A percentile compares a stretch with the other conserved stretches of the same genome.
Conservation (phyloP, 176 grass and related monocot genomes). For the Carex cristatella region DNA sequence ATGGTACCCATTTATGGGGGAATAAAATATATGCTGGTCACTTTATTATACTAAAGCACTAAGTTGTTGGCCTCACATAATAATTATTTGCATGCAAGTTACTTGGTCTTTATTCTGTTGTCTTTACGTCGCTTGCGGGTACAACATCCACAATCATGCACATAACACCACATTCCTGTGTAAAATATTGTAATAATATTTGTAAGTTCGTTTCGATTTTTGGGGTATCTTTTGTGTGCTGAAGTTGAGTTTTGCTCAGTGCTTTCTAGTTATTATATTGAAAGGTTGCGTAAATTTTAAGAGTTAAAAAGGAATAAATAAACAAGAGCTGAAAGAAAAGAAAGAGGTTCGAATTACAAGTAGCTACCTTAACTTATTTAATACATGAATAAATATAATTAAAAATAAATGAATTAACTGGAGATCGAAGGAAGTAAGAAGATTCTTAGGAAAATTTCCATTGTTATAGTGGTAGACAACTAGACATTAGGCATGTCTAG, state of each 20-base stretch:
- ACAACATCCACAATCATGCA: not conserved
- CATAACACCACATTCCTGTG: not conserved
- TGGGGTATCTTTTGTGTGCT: not conserved
- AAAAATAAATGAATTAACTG: not conserved
- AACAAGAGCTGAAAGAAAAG: not conserved
- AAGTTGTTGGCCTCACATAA: not conserved
- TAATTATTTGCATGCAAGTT: not conserved
- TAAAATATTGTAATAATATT: not conserved
- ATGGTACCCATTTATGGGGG: not conserved
- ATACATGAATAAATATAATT: not conserved
- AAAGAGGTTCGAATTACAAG: not conserved
- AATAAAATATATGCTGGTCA: not conserved
- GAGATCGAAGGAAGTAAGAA: not conserved
- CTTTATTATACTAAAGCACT: not conserved
- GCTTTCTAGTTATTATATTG: not conserved
- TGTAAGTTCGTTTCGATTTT: not conserved
- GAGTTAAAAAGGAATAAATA: not conserved
- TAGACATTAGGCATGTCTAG: not conserved
- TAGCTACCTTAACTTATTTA: not conserved
- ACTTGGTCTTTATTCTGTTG: not conserved
- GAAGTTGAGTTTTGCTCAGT: not conserved
- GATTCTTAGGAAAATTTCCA: not conserved
- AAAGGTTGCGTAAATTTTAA: not conserved
- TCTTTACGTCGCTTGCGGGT: not conserved
- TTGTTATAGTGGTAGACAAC: not conserved